Percentiles rank a stretch among this genome's conserved stretches.
phyloP scores from a whole-genome alignment of 306 rosid species.

The Mucuna pruriens region DNA sequence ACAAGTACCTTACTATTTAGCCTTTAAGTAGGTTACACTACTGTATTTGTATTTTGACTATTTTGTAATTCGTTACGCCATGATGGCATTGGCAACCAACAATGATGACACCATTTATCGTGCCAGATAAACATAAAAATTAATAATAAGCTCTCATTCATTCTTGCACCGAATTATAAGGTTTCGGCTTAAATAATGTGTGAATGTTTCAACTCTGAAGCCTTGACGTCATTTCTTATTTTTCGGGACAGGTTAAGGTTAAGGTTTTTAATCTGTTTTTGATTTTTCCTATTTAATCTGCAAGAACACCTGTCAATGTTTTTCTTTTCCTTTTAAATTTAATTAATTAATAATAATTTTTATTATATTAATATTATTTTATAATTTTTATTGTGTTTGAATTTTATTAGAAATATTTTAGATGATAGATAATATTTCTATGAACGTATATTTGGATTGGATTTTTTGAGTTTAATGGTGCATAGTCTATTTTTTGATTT shows the following conservation, averaged over 20 bases:
- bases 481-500: too few species aligned
- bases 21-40: neutral
- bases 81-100: neutral
- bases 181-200: too few species aligned
- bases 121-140: neutral
- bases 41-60: conserved; percentile 27
- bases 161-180: too few species aligned
- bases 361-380: neutral
- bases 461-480: too few species aligned
- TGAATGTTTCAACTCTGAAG: neutral
- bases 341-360: too few species aligned
- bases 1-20: neutral
- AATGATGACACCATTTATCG: neutral
- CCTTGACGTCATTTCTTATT: neutral
- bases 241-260: too few species aligned
- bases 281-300: too few species aligned
- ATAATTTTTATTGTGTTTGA: neutral
- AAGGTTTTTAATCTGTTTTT: too few species aligned
- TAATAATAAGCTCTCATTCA: neutral
- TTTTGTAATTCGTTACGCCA: conserved; percentile 22
- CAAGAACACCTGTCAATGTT: too few species aligned
- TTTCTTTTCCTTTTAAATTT: neutral
- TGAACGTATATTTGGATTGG: too few species aligned
- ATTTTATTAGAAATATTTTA: neutral
- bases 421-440: too few species aligned